Conservation (phyloP, 2,329 filamentous ascomycete genomes). For the Dissoconium aciculare region DNA sequence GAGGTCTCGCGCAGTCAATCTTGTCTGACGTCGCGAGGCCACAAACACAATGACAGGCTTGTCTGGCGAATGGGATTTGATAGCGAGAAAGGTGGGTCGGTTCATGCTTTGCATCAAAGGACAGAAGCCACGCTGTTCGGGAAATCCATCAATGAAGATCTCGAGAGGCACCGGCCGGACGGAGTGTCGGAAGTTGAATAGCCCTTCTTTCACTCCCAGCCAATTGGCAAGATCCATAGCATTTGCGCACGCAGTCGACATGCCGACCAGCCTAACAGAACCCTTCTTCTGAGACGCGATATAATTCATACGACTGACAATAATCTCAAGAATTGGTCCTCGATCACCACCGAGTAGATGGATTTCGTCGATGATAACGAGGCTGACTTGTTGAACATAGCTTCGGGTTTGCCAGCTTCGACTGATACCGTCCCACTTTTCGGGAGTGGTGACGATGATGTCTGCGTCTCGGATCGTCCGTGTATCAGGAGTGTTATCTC, state of each 20-base stretch:
- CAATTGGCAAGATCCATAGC: slow-evolving; percentile 88
- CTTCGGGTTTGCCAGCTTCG: slow-evolving; percentile 96
- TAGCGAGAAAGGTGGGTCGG: slow-evolving; percentile 83
- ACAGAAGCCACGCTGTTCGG: slow-evolving; percentile 87
- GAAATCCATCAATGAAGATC: slow-evolving; percentile 95
- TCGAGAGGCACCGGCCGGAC: slow-evolving; percentile 92
- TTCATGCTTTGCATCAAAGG: slow-evolving; percentile 99
- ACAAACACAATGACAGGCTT: slow-evolving; percentile 99
- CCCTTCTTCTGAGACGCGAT: slow-evolving; percentile 88
- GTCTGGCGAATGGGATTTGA: slow-evolving; percentile 88
- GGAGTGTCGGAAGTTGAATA: slow-evolving; percentile 96
- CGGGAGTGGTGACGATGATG: slow-evolving; percentile 96
- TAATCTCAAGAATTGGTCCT: slow-evolving; percentile 95
- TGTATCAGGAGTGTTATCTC: slow-evolving; percentile 95
- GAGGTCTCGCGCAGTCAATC: slow-evolving; percentile 84
- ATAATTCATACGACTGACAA: slow-evolving; percentile 89
- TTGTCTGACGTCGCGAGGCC: slow-evolving; percentile 83
- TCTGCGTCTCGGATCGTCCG: slow-evolving; percentile 89
- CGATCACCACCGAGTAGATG: slow-evolving; percentile 92
- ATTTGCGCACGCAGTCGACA: slow-evolving; percentile 97
- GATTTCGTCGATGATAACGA: slow-evolving; percentile 98
- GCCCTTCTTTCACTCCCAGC: slow-evolving; percentile 84
- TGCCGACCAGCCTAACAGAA: slow-evolving; percentile 80
- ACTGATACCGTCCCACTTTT: slow-evolving; percentile 99
- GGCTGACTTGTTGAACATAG: slow-evolving; percentile 84